Base-by-base conservation (phyloP, 139 green algal species). In the Chlamydomonas asymmetrica region DNA sequence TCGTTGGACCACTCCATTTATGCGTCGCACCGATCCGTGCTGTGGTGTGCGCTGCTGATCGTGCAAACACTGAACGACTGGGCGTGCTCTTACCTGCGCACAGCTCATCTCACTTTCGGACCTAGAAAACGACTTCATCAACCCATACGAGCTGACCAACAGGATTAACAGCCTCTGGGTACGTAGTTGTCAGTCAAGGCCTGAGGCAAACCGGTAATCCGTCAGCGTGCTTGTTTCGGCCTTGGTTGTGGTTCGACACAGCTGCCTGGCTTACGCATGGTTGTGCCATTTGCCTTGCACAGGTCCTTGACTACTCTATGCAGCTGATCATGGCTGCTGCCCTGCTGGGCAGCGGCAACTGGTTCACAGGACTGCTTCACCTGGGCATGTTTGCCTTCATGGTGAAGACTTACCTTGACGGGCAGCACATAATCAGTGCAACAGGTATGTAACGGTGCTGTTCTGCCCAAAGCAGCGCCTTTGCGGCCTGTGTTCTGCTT, bases 91-190 rank as follows among this genome's bases (percentile, higher is more conserved):
- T 64, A 2, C 2, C 37, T 20, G 4, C 8, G n/a, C 75, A 66
- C 82, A 94, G 83, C 80, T 97, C 6, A 90, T 97, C 27, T 88
- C 80, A 18, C 70, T 97, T 1, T 90, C 91, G 9, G 92, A 97
- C 62, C 73, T 97, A 20, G 92, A 97, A 62, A 90, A 91, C 34
- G 92, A 97, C 52, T 92, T 92, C 68, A 89, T 97, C 35, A 97
- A 97, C 66, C 92, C 92, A 0, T 94, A 94, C 65, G 92, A 97
- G 64, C 79, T 93, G 0, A 83, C 87, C 8, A 65, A 49, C 29
- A 86, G 77, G 31, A 74, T 96, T 49, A 97, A 97, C 79, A 70
- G 52, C 29, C 87, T 91, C 49, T 82, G 94, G 75, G 83, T 95
- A 31, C 70, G 89, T 71, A 31, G 25, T n/a, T 40, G 23, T 41